Evolutionary conservation across 352 stramenopile species (phyloP).

Genomic region (Stephanocyclus meneghinianus): DNA sequence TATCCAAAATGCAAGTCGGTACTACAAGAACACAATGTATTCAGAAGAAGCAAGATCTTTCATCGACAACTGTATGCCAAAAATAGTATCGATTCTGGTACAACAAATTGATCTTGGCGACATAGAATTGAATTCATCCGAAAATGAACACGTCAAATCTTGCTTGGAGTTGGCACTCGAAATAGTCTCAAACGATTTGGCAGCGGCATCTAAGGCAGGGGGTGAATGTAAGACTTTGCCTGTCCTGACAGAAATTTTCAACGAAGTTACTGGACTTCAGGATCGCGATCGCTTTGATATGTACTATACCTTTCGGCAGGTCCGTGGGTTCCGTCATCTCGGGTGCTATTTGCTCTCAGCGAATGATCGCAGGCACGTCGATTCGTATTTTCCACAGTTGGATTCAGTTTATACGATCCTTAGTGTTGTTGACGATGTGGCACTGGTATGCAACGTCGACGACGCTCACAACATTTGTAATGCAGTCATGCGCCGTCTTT

Average conservation of each 20-base stretch:
- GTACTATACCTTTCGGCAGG: conserved; percentile 68
- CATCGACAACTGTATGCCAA: conserved; percentile 70
- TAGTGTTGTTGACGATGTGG: conserved; percentile 1
- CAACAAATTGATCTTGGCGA: conserved; percentile 75
- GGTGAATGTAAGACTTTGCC: conserved; percentile 36
- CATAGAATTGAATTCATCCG: conserved; percentile 73
- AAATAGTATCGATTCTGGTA: conserved; percentile 79
- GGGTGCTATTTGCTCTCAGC: conserved; percentile 50
- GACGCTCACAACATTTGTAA: conserved; percentile 8
- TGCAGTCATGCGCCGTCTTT: neutral
- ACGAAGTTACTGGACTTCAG: conserved; percentile 81
- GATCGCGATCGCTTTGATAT: conserved; percentile 52
- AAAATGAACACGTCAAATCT: conserved; percentile 71
- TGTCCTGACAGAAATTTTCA: conserved; percentile 69
- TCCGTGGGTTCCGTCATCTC: conserved; percentile 59
- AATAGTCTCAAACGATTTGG: neutral
- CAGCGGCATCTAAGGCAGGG: no score
- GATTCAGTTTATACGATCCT: conserved; percentile 1
- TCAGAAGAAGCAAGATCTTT: conserved; percentile 52
- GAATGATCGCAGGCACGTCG: neutral
- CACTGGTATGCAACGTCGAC: neutral
- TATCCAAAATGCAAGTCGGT: conserved; percentile 51
- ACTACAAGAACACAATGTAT: conserved; percentile 17
- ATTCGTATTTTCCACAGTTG: neutral
- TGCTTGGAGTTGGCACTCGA: conserved; percentile 43